Conservation (phyloP, 441 rosid genomes). For the Populus hybrid region DNA sequence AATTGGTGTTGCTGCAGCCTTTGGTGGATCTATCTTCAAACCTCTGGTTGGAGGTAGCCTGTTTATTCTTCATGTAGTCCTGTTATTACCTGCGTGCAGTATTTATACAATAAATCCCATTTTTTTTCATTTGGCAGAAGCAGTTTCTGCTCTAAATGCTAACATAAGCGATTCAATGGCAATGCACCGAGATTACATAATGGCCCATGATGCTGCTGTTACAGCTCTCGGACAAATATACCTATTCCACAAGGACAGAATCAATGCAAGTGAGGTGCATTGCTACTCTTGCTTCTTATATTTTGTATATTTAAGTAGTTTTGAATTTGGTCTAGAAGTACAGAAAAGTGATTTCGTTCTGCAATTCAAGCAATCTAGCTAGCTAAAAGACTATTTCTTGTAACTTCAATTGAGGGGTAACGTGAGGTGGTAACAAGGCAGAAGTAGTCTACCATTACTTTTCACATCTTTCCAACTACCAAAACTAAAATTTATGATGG, state of each 20-base stretch:
- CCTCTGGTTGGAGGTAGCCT: slow-evolving; percentile 53
- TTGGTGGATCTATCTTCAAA: slow-evolving; percentile 52
- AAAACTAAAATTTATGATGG: background rate
- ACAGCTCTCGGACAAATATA: slow-evolving; percentile 66
- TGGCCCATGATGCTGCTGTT: slow-evolving; percentile 69
- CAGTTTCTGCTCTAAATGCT: slow-evolving; percentile 47
- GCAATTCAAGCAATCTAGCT: background rate
- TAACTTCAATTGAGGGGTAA: background rate
- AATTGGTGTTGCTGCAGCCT: slow-evolving; percentile 57
- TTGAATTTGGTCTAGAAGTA: background rate
- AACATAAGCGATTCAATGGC: slow-evolving; percentile 48
- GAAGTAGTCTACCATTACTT: background rate
- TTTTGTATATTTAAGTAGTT: background rate
- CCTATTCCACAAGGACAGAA: slow-evolving; percentile 46
- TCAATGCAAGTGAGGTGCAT: slow-evolving; percentile 42
- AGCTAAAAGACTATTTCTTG: background rate
- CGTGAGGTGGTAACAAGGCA: background rate
- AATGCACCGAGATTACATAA: slow-evolving; percentile 39
- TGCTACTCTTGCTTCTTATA: background rate
- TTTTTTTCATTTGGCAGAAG: slow-evolving; percentile 36
- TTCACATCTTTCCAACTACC: too few species aligned
- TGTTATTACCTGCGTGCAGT: background rate
- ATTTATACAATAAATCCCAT: background rate
- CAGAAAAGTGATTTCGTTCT: background rate
- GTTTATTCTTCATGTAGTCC: slow-evolving; percentile 4